Base-by-base conservation (phyloP, 495 filamentous ascomycete species). In the Penicillium coffeae region DNA sequence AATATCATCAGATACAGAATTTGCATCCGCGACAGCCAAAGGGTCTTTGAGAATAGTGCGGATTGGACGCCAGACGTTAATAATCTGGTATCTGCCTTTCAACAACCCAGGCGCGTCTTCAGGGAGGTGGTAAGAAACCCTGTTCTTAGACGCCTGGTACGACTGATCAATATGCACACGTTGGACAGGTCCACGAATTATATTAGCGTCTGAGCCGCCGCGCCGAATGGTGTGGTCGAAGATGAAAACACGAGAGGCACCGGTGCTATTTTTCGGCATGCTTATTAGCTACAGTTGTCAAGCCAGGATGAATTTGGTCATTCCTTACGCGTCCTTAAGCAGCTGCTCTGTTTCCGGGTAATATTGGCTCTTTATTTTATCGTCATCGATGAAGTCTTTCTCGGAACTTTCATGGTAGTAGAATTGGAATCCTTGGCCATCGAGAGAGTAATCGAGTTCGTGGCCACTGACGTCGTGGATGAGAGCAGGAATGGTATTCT, bases 31-130 rank as follows among this genome's bases (percentile, higher is more conserved):
- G 14, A 87, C 69, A 3, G 76, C 77, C 0, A 88, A 68, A 0
- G 84, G 84, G 55, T 87, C 83, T 35, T 78, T 77, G 27, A 70
- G 60, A 39, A 88, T 79, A 0, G 75, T 75, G 50, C 77, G 77
- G 54, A 89, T 87, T 1, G 86, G 85, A 0, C 86, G 81, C 86
- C 85, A 89, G 47, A 88, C 85, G 52, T 89, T 89, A 69, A 90
- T 87, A 60, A 89, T 86, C 59, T 89, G 84, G 57, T 81, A 84
- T 7, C 85, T 77, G 18, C 78, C 78, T 54, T 81, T 73, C 6
- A 85, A 63, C 0, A 90, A 74, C 58, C 72, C 63, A 2, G 75
- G 70, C 0, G 84, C 84, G 25, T 87, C 82, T 8, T 77, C 78
- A 0, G 78, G 82, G 1, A 88, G 73, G 49, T 87, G 82, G 64